Percentiles rank a stretch among this genome's conserved stretches.
These are phyloP conservation scores for Pestalotiopsis fici DNA, from an alignment of 2,329 filamentous ascomycete genomes.

Conservation along the genomic window DNA sequence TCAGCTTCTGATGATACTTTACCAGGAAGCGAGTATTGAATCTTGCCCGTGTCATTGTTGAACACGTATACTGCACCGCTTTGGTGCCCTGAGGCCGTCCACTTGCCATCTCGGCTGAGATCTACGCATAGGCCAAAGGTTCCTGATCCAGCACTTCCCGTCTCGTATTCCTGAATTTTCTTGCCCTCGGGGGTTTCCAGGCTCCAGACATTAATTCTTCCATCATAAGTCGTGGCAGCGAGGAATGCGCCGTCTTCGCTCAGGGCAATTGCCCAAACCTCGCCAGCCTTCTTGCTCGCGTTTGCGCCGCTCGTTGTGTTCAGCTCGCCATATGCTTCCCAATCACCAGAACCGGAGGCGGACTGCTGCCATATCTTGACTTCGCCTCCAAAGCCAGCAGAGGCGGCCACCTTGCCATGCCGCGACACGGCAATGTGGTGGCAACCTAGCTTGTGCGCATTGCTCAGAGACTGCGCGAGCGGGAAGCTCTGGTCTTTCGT, in stretches of 20 bases:
- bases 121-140: constrained; percentile 91
- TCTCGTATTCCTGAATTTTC: constrained; percentile 84
- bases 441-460: constrained; percentile 84
- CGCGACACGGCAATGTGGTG: constrained; percentile 79
- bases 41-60: constrained; percentile 83
- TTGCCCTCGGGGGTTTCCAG: constrained; percentile 51
- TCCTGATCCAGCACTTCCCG: constrained; percentile 67
- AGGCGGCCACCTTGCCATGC: constrained; percentile 74
- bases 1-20: constrained; percentile 23
- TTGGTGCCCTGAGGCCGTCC: constrained; percentile 90
- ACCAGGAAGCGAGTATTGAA: constrained; percentile 85
- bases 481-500: constrained; percentile 72
- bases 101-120: constrained; percentile 74
- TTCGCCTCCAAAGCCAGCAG: constrained; percentile 86
- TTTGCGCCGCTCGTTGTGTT: constrained; percentile 26
- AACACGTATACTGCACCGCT: constrained; percentile 93
- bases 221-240: constrained; percentile 85
- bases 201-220: constrained; percentile 89
- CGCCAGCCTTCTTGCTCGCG: constrained; percentile 48
- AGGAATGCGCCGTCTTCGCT: constrained; percentile 83
- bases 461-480: constrained; percentile 75
- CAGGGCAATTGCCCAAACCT: constrained; percentile 86
- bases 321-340: constrained; percentile 50
- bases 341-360: constrained; percentile 60
- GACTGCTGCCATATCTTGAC: constrained; percentile 77